Evolutionary conservation across 352 stramenopile genomes (phyloP), one percentile per base, ranked within the genome.

Genomic region (Globisporangium cystogenes): DNA sequence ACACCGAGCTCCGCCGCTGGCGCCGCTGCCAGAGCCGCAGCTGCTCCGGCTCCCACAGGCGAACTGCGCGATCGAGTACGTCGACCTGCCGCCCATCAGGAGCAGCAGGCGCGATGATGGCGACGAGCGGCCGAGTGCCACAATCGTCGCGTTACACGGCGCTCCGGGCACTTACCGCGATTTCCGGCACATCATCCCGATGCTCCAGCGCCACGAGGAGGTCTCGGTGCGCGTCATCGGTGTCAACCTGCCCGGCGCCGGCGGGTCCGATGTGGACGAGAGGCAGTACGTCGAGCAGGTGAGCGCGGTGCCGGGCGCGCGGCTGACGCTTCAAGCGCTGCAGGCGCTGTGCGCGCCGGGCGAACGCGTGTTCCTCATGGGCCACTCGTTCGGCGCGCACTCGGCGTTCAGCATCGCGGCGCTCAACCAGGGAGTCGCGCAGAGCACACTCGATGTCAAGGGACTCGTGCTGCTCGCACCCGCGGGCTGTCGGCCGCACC

Each of bases 341-440:
- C 23, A 54, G 8, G 49, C 56, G 26, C 50, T 83, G 11, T 77
- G 68, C 49, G 39, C 23, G 3, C n/a, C 20, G 10, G 55, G 53
- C 6, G 55, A 57, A 44, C 68, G 67, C 3, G 53, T 76, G 6
- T 80, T 85, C 43, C 41, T 82, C 14, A 53, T 82, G 0, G 74
- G 71, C 2, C 74, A 81, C 55, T 85, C 74, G 12, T 82, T 82
- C 27, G 74, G 74, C 26, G 70, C 64, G 0, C 74, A 86, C 33
- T 59, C 67, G 5, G 72, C 65, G n/a, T 59, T 86, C 41, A 74
- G 76, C 29, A 62, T 86, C 29, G 72, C 74, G 11, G 67, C 69
- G 7, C 33, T 71, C n/a, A 61, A 76, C 41, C 53, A 60, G 7
- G 33, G 41, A 20, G 24, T 16, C 26, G 14, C 1, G 29, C 21